These are phyloP conservation scores for Mortierella sp. DNA, from an alignment of 371 early-diverging fungal species.

Conservation along the genomic window DNA sequence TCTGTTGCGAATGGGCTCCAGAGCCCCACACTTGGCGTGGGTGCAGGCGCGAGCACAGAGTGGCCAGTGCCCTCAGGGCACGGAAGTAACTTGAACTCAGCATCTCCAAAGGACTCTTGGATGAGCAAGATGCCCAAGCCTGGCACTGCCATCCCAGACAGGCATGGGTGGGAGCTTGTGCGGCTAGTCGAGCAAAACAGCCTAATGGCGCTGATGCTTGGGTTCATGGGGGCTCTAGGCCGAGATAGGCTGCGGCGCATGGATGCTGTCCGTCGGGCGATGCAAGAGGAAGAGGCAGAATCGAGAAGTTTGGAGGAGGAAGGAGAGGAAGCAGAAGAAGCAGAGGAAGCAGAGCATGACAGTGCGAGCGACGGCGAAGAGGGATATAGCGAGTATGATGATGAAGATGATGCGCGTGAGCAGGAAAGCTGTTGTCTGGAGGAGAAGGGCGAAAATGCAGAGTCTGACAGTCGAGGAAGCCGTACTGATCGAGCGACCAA, in stretches of 20 bases:
- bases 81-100: slow-evolving; percentile 8
- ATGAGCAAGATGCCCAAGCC: slow-evolving; percentile 52
- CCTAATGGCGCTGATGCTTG: slow-evolving; percentile 66
- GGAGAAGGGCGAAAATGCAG: background rate
- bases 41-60: slow-evolving; percentile 16
- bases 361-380: slow-evolving; percentile 11
- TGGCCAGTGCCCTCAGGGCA: slow-evolving; percentile 5
- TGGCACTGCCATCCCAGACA: slow-evolving; percentile 50
- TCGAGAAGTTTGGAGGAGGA: background rate
- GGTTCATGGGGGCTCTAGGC: slow-evolving; percentile 59
- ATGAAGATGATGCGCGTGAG: no score
- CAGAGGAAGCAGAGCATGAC: slow-evolving; percentile 12
- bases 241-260: slow-evolving; percentile 42
- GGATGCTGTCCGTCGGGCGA: slow-evolving; percentile 19
- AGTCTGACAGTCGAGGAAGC: background rate
- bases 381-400: slow-evolving; percentile 13
- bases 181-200: slow-evolving; percentile 71
- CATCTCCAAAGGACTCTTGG: slow-evolving; percentile 36
- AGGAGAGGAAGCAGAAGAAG: slow-evolving; percentile 13
- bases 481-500: no score
- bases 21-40: slow-evolving; percentile 32
- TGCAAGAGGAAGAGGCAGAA: slow-evolving; percentile 24
- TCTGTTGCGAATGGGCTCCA: slow-evolving; percentile 7
- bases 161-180: slow-evolving; percentile 65
- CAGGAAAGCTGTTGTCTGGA: background rate